Evolutionary conservation across 805 yeast genomes (phyloP), one percentile per base, ranked within the genome.

Genomic region (Cyberlindnera euphorbiiphila): DNA sequence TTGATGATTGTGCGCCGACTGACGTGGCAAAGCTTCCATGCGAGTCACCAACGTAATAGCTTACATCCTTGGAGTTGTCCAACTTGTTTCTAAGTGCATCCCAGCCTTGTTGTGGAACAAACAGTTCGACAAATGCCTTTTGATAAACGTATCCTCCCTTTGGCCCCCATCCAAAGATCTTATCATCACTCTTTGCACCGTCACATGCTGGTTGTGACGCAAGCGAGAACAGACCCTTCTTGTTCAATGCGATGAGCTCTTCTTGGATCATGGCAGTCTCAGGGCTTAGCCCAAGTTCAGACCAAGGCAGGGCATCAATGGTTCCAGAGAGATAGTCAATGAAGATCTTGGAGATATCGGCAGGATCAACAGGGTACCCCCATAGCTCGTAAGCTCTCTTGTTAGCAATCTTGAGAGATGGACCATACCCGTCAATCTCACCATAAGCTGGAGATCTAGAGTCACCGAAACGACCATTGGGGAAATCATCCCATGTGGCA

Each of bases 401-500:
- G 10, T 78, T 72, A 7, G 81, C 73, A 5, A 86, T 79, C 54
- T 89, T 89, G 52, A 93, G 72, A 3, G 84, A 76, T 0, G 97
- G 96, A 2, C 98, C 98, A 59, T 91, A 93, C 21, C 98, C 98
- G 59, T 89, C 97, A 51, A 91, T 86, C 64, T 91, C 97, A 68
- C 98, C 98, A 61, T 85, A 91, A 1, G 98, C 98, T 14, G 97
- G 96, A 23, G 96, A 86, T 53, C 93, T 71, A 0, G 96, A 85
- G 63, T 88, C 95, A 65, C 97, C 95, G 60, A 86, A 87, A 65
- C 98, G 74, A 57, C 97, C 96, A 61, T 89, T 87, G 19, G 96
- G 93, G 61, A 86, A 89, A 55, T 89, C 98, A 66, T 89, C 98
- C 98, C 98, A 89, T 1, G 89, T 85, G 4, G 95, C 95, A 59